Evolutionary conservation across 2,329 filamentous ascomycete species (phyloP), one percentile per base, ranked within the genome.

Genomic region (Hymenoscyphus repandus): DNA sequence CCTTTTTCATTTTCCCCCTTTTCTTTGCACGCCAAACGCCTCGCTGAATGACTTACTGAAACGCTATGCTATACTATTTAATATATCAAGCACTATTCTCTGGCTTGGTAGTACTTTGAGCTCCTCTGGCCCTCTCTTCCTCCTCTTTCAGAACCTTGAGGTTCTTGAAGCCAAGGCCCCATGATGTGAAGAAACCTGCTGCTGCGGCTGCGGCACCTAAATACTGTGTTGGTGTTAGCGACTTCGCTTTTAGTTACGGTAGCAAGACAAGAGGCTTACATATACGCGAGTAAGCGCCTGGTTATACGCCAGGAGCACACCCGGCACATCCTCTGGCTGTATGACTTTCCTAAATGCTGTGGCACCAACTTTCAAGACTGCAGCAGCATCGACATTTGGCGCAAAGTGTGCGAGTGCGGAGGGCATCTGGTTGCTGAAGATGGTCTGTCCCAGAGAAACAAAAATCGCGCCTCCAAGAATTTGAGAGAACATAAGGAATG

Each of bases 261-360:
- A 12, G 6, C n/a, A 45, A 18, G 4, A 15, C 5, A 18, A 13
- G n/a, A 17, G 38, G 47, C 41, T 49, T 37, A 53, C 53, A 51
- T 56, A 59, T 27, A 49, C 49, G 20, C 40, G 47, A 17, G 47
- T 55, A 62, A 58, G 41, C 2, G 56, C 68, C 17, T 65, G 62
- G 6, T 69, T 65, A 53, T 76, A 77, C 1, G 72, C 72, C 17
- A 53, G 45, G 9, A 76, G 52, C 1, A 74, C 71, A 3, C 63
- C 64, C 0, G 58, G 45, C 0, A 76, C 55, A 47, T 70, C 60
- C 5, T 55, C 51, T 3, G 57, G 34, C 1, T 55, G 27, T 0
- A 75, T 67, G 12, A 69, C 60, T 0, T 50, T 46, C 12, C 66
- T 61, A 36, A 76, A 68, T 1, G 58, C 66, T 1, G 69, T 70